These are phyloP conservation scores for Allantophomopsis lycopodina DNA, from an alignment of 2,329 filamentous ascomycete genomes.

Conservation along the genomic window DNA sequence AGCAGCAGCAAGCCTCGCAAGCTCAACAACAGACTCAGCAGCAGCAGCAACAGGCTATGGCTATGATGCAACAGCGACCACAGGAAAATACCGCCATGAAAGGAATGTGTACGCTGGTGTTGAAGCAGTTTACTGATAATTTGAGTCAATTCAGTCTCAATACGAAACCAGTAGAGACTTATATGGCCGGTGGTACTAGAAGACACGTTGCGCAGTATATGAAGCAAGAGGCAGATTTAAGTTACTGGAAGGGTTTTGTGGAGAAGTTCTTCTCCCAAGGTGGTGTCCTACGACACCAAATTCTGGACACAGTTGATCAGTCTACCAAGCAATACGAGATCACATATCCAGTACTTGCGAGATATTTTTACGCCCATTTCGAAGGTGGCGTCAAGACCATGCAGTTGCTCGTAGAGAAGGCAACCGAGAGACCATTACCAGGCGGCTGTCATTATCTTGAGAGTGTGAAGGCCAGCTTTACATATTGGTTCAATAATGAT, in stretches of 20 bases:
- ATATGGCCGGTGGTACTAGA: slow-evolving; percentile 10
- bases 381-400: slow-evolving; percentile 75
- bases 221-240: slow-evolving; percentile 52
- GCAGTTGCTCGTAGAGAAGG: slow-evolving; percentile 70
- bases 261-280: slow-evolving; percentile 65
- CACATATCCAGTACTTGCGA: slow-evolving; percentile 63
- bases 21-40: slow-evolving; percentile 16
- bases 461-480: slow-evolving; percentile 63
- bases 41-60: slow-evolving; percentile 6
- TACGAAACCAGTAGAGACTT: slow-evolving; percentile 13
- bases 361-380: slow-evolving; percentile 86
- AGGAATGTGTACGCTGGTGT: slow-evolving; percentile 41
- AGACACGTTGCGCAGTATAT: slow-evolving; percentile 26
- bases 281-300: slow-evolving; percentile 63
- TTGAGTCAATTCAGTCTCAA: slow-evolving; percentile 42
- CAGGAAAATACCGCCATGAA: slow-evolving; percentile 29
- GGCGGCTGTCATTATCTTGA: slow-evolving; percentile 62
- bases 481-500: slow-evolving; percentile 79
- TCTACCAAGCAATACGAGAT: slow-evolving; percentile 78
- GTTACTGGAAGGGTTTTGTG: slow-evolving; percentile 72
- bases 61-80: slow-evolving; percentile 18
- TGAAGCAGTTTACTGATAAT: slow-evolving; percentile 50
- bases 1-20: slow-evolving; percentile 21
- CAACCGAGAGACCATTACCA: slow-evolving; percentile 38
- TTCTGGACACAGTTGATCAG: slow-evolving; percentile 43